Evolutionary conservation across 2,329 filamentous ascomycete species (phyloP), one percentile per base, ranked within the genome.

Genomic region (Zasmidium citrigriseum): DNA sequence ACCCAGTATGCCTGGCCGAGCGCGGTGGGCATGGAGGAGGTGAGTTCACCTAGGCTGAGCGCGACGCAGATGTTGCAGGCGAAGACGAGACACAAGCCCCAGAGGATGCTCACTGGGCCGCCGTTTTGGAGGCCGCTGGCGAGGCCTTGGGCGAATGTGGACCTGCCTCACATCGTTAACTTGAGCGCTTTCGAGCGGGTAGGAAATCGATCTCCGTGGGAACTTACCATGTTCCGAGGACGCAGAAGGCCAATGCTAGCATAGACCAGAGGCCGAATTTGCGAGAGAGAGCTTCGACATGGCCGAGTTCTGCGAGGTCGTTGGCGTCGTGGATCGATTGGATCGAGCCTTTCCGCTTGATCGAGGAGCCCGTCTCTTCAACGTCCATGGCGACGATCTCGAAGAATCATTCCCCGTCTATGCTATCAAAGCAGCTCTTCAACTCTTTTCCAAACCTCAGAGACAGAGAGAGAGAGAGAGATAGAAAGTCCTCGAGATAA

Each of bases 1-100:
- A 82, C 76, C 82, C 83, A 86, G 68, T 83, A 85, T 0, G 83
- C 83, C 70, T 86, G 84, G 0, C 84, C 84, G 2, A 86, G 72
- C 0, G 83, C 83, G 0, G 83, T 86, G 3, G 84, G 84, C 83
- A 86, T 85, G 61, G 78, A 80, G 61, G 81, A 84, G 66, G 78
- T 79, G 46, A 85, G 73, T 69, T 86, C 83, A 48, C 82, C 83
- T 44, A 85, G 73, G 2, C 82, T 84, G 2, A 83, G 62, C 12
- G 81, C 82, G 44, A 85, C 81, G 57, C 81, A 83, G 1, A 82
- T 57, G 51, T 70, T 64, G 66, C 82, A 84, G 27, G 71, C 60
- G 4, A 80, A 80, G 57, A 84, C 82, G n/a, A 84, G 75, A 3
- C 76, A 70, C 4, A 85, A 72, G 1, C 82, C 82, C 82, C 82